Conservation (phyloP, 805 yeast genomes). For the Nakazawaea anatomiae region DNA sequence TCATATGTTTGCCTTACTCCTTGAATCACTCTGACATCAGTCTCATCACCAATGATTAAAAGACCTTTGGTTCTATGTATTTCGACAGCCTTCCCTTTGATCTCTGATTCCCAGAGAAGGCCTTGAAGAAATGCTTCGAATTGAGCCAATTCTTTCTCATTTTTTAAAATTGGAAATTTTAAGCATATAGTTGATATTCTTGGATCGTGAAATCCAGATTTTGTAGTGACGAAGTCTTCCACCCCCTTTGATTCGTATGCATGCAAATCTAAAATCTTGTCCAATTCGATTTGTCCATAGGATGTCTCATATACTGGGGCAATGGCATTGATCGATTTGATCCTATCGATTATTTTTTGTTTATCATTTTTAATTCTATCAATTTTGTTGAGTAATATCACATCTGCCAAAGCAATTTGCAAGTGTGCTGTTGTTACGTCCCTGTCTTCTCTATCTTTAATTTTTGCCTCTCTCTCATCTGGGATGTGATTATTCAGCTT, state of each 20-base stretch:
- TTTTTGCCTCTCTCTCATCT: slow-evolving; percentile 24
- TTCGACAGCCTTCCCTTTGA: slow-evolving; percentile 44
- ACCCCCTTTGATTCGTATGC: slow-evolving; percentile 54
- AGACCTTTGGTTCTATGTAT: slow-evolving; percentile 83
- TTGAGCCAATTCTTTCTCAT: slow-evolving; percentile 29
- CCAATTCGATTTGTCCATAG: slow-evolving; percentile 70
- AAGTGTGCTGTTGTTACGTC: slow-evolving; percentile 77
- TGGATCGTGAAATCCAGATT: slow-evolving; percentile 38
- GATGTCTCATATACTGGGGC: slow-evolving; percentile 64
- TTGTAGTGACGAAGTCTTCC: neutral
- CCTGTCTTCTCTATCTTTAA: slow-evolving; percentile 22
- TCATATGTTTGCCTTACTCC: slow-evolving; percentile 95
- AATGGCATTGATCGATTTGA: slow-evolving; percentile 52
- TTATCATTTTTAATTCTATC: slow-evolving; percentile 40
- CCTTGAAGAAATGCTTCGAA: slow-evolving; percentile 64
- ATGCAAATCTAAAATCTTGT: slow-evolving; percentile 65
- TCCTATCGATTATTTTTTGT: slow-evolving; percentile 20
- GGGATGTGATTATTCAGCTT: slow-evolving; percentile 26
- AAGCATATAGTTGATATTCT: slow-evolving; percentile 49
- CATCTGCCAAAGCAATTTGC: slow-evolving; percentile 89
- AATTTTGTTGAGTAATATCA: slow-evolving; percentile 69
- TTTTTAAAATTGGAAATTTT: slow-evolving; percentile 33
- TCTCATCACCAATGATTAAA: slow-evolving; percentile 33
- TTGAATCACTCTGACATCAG: slow-evolving; percentile 60
- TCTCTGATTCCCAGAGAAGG: slow-evolving; percentile 66